A percentile compares a stretch with the other conserved stretches of the same genome.
Evolutionary conservation across 1,284 basidiomycete genomes (phyloP).

Genomic region (Exsudoporus floridanus): DNA sequence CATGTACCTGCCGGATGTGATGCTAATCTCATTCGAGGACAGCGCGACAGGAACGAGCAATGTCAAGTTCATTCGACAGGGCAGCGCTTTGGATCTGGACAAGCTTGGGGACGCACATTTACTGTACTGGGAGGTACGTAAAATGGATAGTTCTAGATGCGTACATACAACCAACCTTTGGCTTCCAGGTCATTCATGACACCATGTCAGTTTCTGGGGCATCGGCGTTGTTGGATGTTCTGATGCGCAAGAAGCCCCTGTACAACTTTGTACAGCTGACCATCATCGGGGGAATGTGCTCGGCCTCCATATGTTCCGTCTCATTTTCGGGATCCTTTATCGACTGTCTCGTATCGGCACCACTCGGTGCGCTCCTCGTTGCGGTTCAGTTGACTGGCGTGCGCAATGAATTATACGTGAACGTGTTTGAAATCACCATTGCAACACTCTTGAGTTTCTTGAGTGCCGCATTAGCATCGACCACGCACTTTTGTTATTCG

Average conservation of each 20-base stretch:
- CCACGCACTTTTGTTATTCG: slow-evolving; percentile 78
- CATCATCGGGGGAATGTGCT: slow-evolving; percentile 81
- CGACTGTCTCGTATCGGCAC: slow-evolving; percentile 74
- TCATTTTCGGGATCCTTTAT: slow-evolving; percentile 78
- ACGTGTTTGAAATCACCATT: slow-evolving; percentile 86
- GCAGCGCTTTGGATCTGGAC: slow-evolving; percentile 70
- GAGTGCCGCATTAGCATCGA: slow-evolving; percentile 74
- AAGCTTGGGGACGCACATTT: slow-evolving; percentile 77
- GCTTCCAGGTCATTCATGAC: slow-evolving; percentile 77
- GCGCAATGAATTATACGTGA: slow-evolving; percentile 81
- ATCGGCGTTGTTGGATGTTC: slow-evolving; percentile 65
- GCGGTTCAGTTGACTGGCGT: slow-evolving; percentile 73
- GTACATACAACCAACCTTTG: slow-evolving; percentile 2
- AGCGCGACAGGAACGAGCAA: slow-evolving; percentile 80
- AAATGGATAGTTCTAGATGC: not conserved
- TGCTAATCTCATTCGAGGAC: slow-evolving; percentile 84
- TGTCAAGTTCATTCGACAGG: slow-evolving; percentile 82
- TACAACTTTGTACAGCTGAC: slow-evolving; percentile 70
- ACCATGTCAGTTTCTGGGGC: slow-evolving; percentile 81
- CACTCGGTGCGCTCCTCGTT: slow-evolving; percentile 80
- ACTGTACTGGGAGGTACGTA: slow-evolving; percentile 76
- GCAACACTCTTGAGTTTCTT: slow-evolving; percentile 81
- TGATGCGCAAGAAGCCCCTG: slow-evolving; percentile 69
- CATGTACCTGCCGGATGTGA: slow-evolving; percentile 84
- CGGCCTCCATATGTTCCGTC: slow-evolving; percentile 74